phyloP scores from a whole-genome alignment of 1,284 basidiomycete species.

The Malassezia restricta region DNA sequence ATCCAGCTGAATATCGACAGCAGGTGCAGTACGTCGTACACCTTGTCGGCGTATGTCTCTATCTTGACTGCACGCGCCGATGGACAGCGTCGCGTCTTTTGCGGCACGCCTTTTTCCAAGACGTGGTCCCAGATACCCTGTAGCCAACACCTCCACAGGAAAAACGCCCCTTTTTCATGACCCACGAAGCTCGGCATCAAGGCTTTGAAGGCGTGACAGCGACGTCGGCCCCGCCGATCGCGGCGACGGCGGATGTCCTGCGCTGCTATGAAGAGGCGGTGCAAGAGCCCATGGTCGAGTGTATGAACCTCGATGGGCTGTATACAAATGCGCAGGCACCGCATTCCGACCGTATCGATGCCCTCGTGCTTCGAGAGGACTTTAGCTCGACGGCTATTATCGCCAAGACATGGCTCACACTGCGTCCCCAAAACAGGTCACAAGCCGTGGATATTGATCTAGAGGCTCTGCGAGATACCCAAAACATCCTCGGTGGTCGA shows the following conservation, averaged over 20 bases:
- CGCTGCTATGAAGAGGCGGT: constrained; percentile 32
- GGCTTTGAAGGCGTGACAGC: constrained; percentile 2
- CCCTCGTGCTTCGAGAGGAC: constrained; percentile 27
- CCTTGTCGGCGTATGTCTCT: constrained; percentile 31
- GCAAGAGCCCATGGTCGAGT: constrained; percentile 29
- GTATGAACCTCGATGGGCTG: constrained; percentile 25
- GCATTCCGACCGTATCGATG: constrained; percentile 21
- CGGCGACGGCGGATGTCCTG: constrained; percentile 23
- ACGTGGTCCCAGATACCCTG: constrained; percentile 2
- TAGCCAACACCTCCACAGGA: background rate
- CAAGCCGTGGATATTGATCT: constrained; percentile 36
- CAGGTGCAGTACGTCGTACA: constrained; percentile 37
- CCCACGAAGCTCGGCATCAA: constrained; percentile 13
- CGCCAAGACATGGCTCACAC: constrained; percentile 24
- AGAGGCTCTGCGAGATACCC: constrained; percentile 22
- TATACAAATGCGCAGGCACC: constrained; percentile 24
- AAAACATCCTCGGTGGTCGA: constrained; percentile 9
- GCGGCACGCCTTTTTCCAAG: constrained; percentile 31
- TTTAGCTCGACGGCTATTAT: constrained; percentile 30
- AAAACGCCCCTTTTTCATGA: background rate
- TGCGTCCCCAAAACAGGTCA: constrained; percentile 16
- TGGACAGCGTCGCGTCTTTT: constrained; percentile 32
- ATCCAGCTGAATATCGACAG: constrained; percentile 23
- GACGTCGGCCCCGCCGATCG: constrained; percentile 7
- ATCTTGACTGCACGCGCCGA: constrained; percentile 36